Evolutionary conservation across 192 early-diverging fungal species (phyloP).

Genomic region (Thamnidium elegans): DNA sequence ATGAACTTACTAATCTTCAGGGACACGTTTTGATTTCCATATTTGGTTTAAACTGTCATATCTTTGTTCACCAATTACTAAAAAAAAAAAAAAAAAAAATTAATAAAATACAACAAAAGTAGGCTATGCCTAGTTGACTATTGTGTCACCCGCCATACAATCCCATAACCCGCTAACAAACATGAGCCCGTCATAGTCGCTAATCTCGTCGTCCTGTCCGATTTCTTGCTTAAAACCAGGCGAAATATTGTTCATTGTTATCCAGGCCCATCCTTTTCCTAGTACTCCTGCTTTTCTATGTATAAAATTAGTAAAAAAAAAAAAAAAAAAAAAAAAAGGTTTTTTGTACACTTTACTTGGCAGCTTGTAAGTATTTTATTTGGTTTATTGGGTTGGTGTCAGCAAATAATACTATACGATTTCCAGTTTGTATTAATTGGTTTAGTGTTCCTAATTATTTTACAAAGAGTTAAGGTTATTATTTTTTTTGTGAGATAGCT

Average conservation of each 20-base stretch:
- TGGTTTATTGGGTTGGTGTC: constrained; percentile 14
- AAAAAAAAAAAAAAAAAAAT: background rate
- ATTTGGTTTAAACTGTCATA: constrained; percentile 12
- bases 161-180: constrained; percentile 32
- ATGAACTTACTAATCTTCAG: constrained; percentile 19
- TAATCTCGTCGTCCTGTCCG: constrained; percentile 1
- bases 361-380: constrained; percentile 7
- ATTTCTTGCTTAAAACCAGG: background rate
- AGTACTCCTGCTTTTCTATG: constrained; percentile 25
- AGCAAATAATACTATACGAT: constrained; percentile 16
- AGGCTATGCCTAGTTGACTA: background rate
- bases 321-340: no score
- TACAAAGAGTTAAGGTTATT: background rate
- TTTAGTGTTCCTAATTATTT: constrained; percentile 1
- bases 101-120: background rate
- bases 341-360: background rate
- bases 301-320: background rate
- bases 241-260: constrained; percentile 21
- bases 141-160: constrained; percentile 20
- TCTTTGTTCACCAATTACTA: constrained; percentile 18
- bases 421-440: background rate
- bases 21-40: constrained; percentile 13
- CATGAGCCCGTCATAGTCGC: constrained; percentile 26
- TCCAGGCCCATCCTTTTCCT: constrained; percentile 28
- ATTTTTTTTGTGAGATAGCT: background rate